These are phyloP conservation scores for Coniosporium apollinis DNA, from an alignment of 495 filamentous ascomycete species.

Conservation along the genomic window DNA sequence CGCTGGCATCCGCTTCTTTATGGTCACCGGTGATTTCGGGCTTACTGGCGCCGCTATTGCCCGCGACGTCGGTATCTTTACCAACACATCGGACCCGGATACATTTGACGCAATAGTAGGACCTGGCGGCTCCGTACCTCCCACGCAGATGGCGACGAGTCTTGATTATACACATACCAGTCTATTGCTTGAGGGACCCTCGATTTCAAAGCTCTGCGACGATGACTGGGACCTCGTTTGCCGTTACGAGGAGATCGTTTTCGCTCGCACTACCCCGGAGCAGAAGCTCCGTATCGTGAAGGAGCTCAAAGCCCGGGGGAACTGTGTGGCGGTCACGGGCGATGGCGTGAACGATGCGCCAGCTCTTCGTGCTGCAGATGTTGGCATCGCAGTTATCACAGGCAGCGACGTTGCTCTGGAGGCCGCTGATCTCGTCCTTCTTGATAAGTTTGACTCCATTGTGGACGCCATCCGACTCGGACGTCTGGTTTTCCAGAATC, in stretches of 20 bases:
- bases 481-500: conserved; percentile 16
- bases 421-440: conserved; percentile 14
- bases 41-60: conserved; percentile 25
- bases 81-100: conserved; percentile 12
- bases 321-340: conserved; percentile 2
- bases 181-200: conserved; percentile 20
- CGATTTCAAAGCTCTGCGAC: conserved; percentile 17
- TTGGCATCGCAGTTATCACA: conserved; percentile 11
- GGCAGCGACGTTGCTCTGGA: conserved; percentile 15
- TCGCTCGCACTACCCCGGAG: conserved; percentile 14
- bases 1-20: conserved; percentile 31
- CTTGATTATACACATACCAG: conserved; percentile 3
- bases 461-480: conserved; percentile 12
- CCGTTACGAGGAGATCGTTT: conserved; percentile 26
- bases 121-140: conserved; percentile 2
- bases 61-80: conserved; percentile 20
- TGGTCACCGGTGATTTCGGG: conserved; percentile 25
- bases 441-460: conserved; percentile 10
- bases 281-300: conserved; percentile 14
- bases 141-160: background rate
- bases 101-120: conserved; percentile 6
- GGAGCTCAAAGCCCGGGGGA: conserved; percentile 9
- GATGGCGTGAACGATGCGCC: conserved; percentile 16
- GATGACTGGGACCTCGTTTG: conserved; percentile 28
- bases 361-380: conserved; percentile 11